Evolutionary conservation across 2,329 filamentous ascomycete genomes (phyloP).

Genomic region (Claviceps humidiphila): DNA sequence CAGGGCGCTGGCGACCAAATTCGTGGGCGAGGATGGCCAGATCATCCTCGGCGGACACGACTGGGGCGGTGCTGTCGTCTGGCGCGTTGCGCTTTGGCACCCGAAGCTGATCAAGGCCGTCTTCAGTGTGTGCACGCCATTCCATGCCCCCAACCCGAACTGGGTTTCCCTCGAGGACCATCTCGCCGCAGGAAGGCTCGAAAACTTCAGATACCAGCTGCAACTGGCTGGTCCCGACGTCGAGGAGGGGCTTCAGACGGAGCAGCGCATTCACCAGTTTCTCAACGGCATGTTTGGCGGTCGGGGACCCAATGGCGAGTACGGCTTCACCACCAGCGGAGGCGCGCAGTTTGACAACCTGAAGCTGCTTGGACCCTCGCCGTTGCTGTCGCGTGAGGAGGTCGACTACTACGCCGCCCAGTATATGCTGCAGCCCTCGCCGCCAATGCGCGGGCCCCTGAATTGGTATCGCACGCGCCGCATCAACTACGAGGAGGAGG

Average conservation of each 20-base stretch:
- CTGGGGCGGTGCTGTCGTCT: conserved; percentile 73
- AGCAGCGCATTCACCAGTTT: conserved; percentile 54
- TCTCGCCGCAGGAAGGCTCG: conserved; percentile 38
- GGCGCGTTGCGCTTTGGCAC: conserved; percentile 60
- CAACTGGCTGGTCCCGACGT: conserved; percentile 60
- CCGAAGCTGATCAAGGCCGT: conserved; percentile 60
- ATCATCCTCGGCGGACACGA: conserved; percentile 87
- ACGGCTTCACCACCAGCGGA: conserved; percentile 41
- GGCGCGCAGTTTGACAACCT: conserved; percentile 55
- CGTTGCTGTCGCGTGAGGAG: conserved; percentile 53
- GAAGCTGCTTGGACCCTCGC: conserved; percentile 39
- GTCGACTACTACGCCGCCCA: conserved; percentile 64
- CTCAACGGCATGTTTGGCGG: conserved; percentile 61
- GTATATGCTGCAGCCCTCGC: conserved; percentile 42
- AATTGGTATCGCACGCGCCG: conserved; percentile 77
- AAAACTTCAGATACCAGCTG: conserved; percentile 73
- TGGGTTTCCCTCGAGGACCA: conserved; percentile 47
- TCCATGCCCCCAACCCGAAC: conserved; percentile 36
- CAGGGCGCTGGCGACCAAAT: conserved; percentile 51
- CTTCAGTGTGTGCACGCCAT: conserved; percentile 74
- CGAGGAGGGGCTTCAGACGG: conserved; percentile 42
- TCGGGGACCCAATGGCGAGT: conserved; percentile 38
- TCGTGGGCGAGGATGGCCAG: conserved; percentile 28
- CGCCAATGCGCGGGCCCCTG: conserved; percentile 62
- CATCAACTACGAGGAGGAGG: conserved; percentile 68